Evolutionary conservation across 805 yeast genomes (phyloP), one percentile per base, ranked within the genome.

Genomic region (Ogataea saltuana): DNA sequence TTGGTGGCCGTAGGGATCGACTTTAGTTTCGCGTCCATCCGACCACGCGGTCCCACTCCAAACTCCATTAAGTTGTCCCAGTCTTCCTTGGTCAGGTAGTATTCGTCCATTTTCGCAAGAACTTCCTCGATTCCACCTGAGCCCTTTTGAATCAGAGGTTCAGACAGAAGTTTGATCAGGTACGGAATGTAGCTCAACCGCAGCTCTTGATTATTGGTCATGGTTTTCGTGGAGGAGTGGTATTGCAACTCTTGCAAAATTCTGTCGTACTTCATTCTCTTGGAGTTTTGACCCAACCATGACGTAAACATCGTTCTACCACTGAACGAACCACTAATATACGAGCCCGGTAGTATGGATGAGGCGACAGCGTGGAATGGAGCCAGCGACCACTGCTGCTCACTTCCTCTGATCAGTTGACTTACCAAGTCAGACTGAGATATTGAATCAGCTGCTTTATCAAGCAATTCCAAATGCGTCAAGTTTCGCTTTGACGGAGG

Each of bases 341-440:
- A 76, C 25, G 80, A 79, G 0, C 88, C 75, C 1, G 98, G 99
- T 37, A 78, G 68, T 10, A 93, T 88, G 0, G 95, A 78, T 1
- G 97, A 90, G 72, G 85, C 71, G 4, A 88, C 75, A 0, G 89
- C 97, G 65, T 88, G 97, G 56, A 88, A 74, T 6, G 98, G 99
- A 71, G 93, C 75, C 46, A 91, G 72, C 48, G 93, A 80, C 98
- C 98, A 90, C 54, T 86, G 87, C 63, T 91, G 98, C 53, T 90
- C 96, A 30, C 91, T 78, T 33, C 95, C 85, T 59, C 95, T 86
- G 45, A 93, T 91, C 60, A 79, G 74, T 20, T 80, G 71, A 58
- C 88, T 96, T 19, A 90, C 84, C 18, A 84, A 61, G 63, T 93
- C 98, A 11, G 89, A 85, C 42, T 76, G 75, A n/a, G 96, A 85